Conservation (phyloP, 495 filamentous ascomycete species). For the Neurospora terricola region DNA sequence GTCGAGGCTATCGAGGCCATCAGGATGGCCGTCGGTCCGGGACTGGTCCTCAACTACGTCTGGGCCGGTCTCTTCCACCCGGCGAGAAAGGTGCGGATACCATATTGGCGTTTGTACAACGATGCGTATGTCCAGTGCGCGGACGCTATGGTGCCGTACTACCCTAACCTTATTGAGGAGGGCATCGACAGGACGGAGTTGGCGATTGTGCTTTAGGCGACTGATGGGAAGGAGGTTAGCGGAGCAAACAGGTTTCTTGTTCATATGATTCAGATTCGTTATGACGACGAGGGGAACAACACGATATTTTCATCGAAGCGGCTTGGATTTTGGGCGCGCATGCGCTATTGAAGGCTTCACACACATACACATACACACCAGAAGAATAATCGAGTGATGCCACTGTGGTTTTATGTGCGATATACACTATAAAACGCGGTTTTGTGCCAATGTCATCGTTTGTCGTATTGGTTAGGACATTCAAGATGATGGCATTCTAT, state of each 20-base stretch:
- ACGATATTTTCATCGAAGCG: background rate
- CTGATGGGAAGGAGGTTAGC: background rate
- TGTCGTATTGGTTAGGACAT: background rate
- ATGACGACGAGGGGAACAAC: background rate
- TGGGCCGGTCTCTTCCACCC: slow-evolving; percentile 98
- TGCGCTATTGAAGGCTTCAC: background rate
- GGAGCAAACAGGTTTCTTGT: background rate
- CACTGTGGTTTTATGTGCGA: background rate
- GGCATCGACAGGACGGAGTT: slow-evolving; percentile 66
- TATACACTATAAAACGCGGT: background rate
- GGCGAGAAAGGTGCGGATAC: slow-evolving; percentile 81
- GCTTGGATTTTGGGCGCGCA: background rate
- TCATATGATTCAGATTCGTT: background rate
- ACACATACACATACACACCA: background rate
- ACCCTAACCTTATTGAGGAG: slow-evolving; percentile 73
- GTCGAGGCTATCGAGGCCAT: slow-evolving; percentile 97
- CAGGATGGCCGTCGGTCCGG: slow-evolving; percentile 84
- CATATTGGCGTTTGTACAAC: slow-evolving; percentile 95
- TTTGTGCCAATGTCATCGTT: background rate
- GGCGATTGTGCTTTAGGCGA: slow-evolving; percentile 63
- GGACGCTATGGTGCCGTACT: slow-evolving; percentile 93
- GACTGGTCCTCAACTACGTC: slow-evolving; percentile 89
- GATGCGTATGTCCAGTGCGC: slow-evolving; percentile 91
- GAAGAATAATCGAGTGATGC: background rate
- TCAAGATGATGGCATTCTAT: background rate